A percentile compares a stretch with the other conserved stretches of the same genome.
Conservation (phyloP, 345 rosid genomes). For the Eucalyptus curtisii region DNA sequence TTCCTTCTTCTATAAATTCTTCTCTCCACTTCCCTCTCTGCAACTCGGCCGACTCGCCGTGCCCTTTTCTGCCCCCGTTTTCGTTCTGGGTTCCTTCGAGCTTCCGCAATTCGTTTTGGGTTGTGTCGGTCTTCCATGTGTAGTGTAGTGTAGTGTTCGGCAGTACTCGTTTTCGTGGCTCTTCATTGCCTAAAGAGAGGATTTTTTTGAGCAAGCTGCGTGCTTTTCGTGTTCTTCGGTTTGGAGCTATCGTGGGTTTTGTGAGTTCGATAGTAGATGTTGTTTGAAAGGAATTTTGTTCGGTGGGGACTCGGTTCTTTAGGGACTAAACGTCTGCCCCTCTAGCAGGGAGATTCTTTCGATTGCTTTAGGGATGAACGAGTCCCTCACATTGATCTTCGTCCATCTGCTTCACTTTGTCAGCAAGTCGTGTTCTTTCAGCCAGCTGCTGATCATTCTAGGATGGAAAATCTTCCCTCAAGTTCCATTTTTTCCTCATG, state of each 20-base stretch:
- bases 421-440: background rate
- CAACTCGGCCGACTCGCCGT: background rate
- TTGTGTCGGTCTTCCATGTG: background rate
- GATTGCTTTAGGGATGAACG: slow-evolving; percentile 1
- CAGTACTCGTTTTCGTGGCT: background rate
- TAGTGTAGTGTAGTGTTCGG: background rate
- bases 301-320: background rate
- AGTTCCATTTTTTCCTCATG: background rate
- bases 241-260: background rate
- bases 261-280: background rate
- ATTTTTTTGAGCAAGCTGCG: background rate
- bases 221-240: background rate
- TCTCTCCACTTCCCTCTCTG: background rate
- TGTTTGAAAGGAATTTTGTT: background rate
- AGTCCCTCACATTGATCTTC: background rate
- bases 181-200: background rate
- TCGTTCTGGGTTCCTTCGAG: background rate
- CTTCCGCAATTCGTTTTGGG: background rate
- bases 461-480: background rate
- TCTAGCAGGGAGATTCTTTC: background rate
- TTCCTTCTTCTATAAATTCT: background rate
- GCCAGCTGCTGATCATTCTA: background rate
- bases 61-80: background rate
- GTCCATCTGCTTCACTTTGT: background rate
- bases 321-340: background rate